Evolutionary conservation across 176 grass and related monocot species (phyloP).

Genomic region (Rhynchospora tenuis): DNA sequence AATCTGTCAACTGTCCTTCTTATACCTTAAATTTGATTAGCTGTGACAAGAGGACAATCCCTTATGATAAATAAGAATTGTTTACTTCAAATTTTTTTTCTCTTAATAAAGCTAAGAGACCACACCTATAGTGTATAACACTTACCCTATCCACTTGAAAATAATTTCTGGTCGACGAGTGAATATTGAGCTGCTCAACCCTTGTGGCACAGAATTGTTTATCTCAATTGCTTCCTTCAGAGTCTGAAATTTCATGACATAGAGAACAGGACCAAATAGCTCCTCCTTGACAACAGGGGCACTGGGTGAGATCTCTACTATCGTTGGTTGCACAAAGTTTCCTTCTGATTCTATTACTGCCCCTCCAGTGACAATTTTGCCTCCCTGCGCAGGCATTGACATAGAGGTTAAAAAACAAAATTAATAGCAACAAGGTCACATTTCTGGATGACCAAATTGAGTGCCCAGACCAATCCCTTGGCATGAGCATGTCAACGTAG

Average conservation of each 20-base stretch:
- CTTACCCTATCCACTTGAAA: constrained; percentile 99
- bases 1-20: background rate
- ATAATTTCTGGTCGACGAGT: constrained; percentile 79
- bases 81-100: background rate
- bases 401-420: background rate
- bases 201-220: constrained; percentile 96
- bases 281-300: constrained; percentile 85
- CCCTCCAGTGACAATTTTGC: constrained; percentile 83
- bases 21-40: background rate
- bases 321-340: constrained; percentile 82
- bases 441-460: background rate
- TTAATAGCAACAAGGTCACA: background rate
- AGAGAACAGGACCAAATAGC: constrained; percentile 93
- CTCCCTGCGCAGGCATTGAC: constrained; percentile 46
- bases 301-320: constrained; percentile 76
- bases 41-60: background rate
- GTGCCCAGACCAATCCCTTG: background rate
- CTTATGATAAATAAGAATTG: no score
- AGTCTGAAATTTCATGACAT: constrained; percentile 97
- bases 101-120: background rate
- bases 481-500: background rate
- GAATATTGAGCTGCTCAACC: constrained; percentile 96
- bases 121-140: background rate
- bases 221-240: constrained; percentile 94
- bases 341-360: constrained; percentile 74